These are phyloP conservation scores for Quercus wislizeni DNA, from an alignment of 306 rosid species.

Conservation along the genomic window DNA sequence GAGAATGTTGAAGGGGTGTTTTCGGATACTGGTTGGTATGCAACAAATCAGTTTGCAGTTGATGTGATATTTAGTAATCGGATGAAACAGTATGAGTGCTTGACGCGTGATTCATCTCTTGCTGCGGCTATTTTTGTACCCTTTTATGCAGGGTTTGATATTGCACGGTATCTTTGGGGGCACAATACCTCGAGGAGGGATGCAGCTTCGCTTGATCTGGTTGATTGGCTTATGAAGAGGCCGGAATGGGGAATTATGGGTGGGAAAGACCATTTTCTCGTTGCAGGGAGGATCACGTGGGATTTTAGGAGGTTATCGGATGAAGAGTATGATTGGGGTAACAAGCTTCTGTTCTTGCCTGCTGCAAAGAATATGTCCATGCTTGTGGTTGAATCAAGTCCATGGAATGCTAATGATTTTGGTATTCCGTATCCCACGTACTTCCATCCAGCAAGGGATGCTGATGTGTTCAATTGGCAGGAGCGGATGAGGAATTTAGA, in stretches of 20 bases:
- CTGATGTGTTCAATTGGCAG: conserved; percentile 64
- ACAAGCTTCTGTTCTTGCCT: conserved; percentile 86
- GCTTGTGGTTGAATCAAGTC: conserved; percentile 99
- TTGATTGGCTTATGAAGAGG: conserved; percentile 87
- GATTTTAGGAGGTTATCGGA: conserved; percentile 85
- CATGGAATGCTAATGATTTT: conserved; percentile 98
- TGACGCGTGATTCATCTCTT: conserved; percentile 80
- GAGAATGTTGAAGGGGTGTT: conserved; percentile 95
- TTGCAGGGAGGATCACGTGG: conserved; percentile 96
- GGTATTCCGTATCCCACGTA: conserved; percentile 97
- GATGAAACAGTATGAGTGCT: conserved; percentile 94
- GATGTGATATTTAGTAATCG: conserved; percentile 89
- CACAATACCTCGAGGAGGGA: conserved; percentile 76
- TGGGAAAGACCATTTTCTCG: conserved; percentile 94
- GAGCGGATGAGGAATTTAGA: conserved; percentile 45
- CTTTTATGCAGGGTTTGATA: conserved; percentile 94
- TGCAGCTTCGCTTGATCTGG: conserved; percentile 88
- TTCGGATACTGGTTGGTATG: conserved; percentile 81
- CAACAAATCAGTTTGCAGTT: conserved; percentile 92
- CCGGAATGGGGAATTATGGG: conserved; percentile 91
- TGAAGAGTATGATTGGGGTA: conserved; percentile 81
- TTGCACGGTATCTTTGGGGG: conserved; percentile 94
- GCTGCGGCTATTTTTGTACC: conserved; percentile 95
- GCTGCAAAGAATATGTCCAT: conserved; percentile 98
- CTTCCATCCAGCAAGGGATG: conserved; percentile 95